Evolutionary conservation across 768 basidiomycete genomes (phyloP).

Genomic region (Lactifluus volemus): DNA sequence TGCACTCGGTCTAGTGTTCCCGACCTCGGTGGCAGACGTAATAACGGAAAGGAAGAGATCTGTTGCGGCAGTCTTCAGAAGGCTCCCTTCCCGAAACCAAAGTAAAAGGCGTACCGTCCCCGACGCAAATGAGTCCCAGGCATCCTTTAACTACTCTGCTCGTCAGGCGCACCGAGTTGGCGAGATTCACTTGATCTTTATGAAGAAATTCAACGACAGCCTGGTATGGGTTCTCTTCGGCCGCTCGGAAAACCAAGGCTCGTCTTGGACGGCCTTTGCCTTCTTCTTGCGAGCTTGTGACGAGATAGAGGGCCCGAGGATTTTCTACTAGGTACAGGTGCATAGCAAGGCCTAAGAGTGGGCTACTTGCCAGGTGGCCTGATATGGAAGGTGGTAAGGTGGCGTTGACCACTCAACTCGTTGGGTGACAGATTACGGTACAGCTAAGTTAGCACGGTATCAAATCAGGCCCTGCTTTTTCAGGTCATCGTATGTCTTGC

Average conservation of each 20-base stretch:
- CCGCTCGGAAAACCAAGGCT: constrained; percentile 66
- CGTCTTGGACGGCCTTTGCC: constrained; percentile 47
- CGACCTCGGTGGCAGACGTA: constrained; percentile 66
- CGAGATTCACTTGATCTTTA: constrained; percentile 61
- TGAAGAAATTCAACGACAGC: constrained; percentile 84
- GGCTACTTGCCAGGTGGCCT: neutral
- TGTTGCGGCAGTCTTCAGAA: constrained; percentile 22
- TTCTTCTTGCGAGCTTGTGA: constrained; percentile 62
- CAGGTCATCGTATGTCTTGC: constrained; percentile 94
- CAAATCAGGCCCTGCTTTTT: constrained; percentile 91
- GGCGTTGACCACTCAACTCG: too few species aligned
- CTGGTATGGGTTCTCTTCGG: constrained; percentile 42
- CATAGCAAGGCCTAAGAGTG: constrained; percentile 35
- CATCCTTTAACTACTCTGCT: constrained; percentile 72
- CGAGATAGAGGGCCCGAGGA: constrained; percentile 65
- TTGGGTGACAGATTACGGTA: too few species aligned
- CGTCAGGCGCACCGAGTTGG: constrained; percentile 56
- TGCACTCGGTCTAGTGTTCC: constrained; percentile 56
- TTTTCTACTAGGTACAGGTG: constrained; percentile 62
- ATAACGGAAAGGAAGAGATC: constrained; percentile 85
- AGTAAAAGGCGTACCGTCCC: constrained; percentile 45
- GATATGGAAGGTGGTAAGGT: neutral
- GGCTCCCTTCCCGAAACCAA: too few species aligned
- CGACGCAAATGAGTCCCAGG: constrained; percentile 69
- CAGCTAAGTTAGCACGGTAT: neutral